Evolutionary conservation across 148 eudicot genomes (phyloP), one percentile per base, ranked within the genome.

Genomic region (Heliosperma pusillum): DNA sequence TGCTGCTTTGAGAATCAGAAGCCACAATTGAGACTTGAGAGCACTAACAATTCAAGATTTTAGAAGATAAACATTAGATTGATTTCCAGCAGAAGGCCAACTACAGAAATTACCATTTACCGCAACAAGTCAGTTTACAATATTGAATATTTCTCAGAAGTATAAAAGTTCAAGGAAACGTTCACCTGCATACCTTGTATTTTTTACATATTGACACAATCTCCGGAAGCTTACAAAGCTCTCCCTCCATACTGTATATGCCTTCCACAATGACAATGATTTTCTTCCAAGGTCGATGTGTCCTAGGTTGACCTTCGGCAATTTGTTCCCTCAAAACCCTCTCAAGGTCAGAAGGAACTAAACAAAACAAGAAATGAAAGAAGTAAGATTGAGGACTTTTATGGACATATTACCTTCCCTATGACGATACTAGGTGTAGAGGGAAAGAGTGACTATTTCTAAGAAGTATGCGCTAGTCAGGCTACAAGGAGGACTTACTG

Each of bases 281-380:
- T 80, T 94, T 94, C 83, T 94, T 94, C 98, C 98, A 94, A 50
- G 98, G 97, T 85, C 98, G 86, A 83, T 92, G 98, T 11, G 98
- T 94, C 75, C 98, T 89, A 15, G 97, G 97, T 77, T 94, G 97
- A 65, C 98, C 98, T 17, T 86, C 92, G 55, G 96, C 90, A 87
- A 94, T 94, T 73, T 90, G 93, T 70, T 91, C 98, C 78, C 96
- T 87, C 88, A 94, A 79, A 79, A 92, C 93, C 47, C 80, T 84
- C 77, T 92, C 98, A 82, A 95, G 83, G 83, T 92, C 91, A 22
- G 92, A 89, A 56, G 98, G 98, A 16, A 88, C 98, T 94, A 69
- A 27, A 80, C 30, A 40, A 74, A 66, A 82, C 42, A 65, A 71
- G 50, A 57, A 12, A 40, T 25, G 25, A 10, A 58, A 4, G 19